Evolutionary conservation across 108 stramenopile species (phyloP).

Genomic region (Tribonema minus): DNA sequence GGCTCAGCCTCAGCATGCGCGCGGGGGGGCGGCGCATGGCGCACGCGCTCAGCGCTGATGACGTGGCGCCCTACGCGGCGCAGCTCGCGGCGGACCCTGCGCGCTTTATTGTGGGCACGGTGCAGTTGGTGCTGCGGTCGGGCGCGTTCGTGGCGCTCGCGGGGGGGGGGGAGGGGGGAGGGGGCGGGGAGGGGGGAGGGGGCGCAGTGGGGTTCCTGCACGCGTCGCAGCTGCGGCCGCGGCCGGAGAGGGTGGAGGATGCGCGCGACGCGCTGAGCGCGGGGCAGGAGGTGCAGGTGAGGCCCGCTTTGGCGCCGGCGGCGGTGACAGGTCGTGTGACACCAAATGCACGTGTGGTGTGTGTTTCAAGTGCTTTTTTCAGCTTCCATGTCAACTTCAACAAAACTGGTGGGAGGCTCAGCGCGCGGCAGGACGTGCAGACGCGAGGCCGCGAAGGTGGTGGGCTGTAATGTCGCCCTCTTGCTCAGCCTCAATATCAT

Average conservation of each 20-base stretch:
- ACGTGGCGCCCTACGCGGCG: conserved; percentile 17
- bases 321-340: no score
- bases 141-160: conserved; percentile 33
- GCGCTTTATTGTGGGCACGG: conserved; percentile 14
- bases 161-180: conserved; percentile 6
- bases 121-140: conserved; percentile 28
- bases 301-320: no score
- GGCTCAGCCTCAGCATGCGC: conserved; percentile 42
- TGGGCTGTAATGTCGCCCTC: no score
- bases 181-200: no score
- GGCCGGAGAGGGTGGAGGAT: neutral
- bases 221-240: conserved; percentile 36
- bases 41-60: neutral
- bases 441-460: no score
- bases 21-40: conserved; percentile 15
- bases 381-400: no score
- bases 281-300: neutral
- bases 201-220: conserved; percentile 48
- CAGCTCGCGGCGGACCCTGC: conserved; percentile 27
- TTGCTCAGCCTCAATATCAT: no score
- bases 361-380: no score
- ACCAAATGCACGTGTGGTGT: no score
- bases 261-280: neutral
- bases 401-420: no score
- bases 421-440: no score